Evolutionary conservation across 805 yeast genomes (phyloP), one percentile per base, ranked within the genome.

Genomic region (Teunomyces atbi): DNA sequence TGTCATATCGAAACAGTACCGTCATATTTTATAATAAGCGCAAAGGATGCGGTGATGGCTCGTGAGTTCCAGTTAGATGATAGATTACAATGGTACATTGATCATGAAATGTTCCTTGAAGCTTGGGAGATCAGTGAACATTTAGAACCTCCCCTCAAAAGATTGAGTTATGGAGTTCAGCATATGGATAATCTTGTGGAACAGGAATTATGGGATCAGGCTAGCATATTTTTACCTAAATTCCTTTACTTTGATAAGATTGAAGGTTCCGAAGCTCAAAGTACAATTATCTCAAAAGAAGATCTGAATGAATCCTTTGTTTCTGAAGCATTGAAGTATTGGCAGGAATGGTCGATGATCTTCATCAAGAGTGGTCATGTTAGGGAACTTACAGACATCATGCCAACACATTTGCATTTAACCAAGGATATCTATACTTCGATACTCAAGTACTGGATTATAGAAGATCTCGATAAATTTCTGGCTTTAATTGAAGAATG

Each of bases 101-200:
- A 80, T 1, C 77, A 70, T 32, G 74, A 74, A 1, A 64, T 70
- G 44, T 87, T 65, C 56, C 65, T 72, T 13, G 82, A 82, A 36
- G 97, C 97, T 0, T 92, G 96, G 96, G 74, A 76, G 34, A 81
- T 89, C 58, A 78, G 94, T 47, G 79, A 74, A 41, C 78, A 77
- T 52, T 68, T 87, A 51, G 68, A 84, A 1, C 63, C 72, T 7
- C 71, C 74, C 8, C 48, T 59, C 3, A 79, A 80, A 49, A 64
- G 92, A 42, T 61, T 84, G 8, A 67, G 73, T 32, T 71, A 81
- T 30, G 97, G 96, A 2, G 56, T 81, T 5, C 71, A 73, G 38
- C 82, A 82, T 61, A 69, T 79, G 13, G 75, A 80, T 35, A 45
- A 54, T 2, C 71, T 76, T 21, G 54, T 81, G 1, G 59, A 69